Conservation (phyloP, 768 basidiomycete species). For the Podaxis sp. region DNA sequence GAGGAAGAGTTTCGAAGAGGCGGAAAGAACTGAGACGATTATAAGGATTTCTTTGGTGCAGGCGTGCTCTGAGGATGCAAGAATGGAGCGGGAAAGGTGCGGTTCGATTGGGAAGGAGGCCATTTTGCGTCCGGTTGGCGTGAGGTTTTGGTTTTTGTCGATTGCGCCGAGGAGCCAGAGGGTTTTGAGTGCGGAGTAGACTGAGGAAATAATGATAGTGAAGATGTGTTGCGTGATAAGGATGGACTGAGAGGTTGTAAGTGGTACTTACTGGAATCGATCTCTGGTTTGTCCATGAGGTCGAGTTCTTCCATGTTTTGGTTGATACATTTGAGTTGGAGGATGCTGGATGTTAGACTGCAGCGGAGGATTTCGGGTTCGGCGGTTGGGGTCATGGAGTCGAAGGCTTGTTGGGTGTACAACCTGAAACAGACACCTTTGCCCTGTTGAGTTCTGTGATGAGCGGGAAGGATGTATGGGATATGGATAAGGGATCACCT, state of each 20-base stretch:
- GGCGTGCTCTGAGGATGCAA: slow-evolving; percentile 71
- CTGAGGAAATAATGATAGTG: slow-evolving; percentile 31
- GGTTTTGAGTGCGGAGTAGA: slow-evolving; percentile 61
- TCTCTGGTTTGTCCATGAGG: slow-evolving; percentile 86
- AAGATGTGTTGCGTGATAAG: background rate
- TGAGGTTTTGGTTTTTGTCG: slow-evolving; percentile 62
- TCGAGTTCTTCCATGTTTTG: slow-evolving; percentile 81
- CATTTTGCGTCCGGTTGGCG: slow-evolving; percentile 78
- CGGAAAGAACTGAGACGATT: slow-evolving; percentile 81
- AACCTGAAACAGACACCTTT: slow-evolving; percentile 87
- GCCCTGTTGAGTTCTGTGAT: slow-evolving; percentile 44
- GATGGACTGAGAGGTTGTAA: background rate
- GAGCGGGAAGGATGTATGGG: background rate
- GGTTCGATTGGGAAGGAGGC: slow-evolving; percentile 94
- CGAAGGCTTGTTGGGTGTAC: slow-evolving; percentile 83
- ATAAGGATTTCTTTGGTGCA: slow-evolving; percentile 82
- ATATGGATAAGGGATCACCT: slow-evolving; percentile 43
- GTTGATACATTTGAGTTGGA: slow-evolving; percentile 84
- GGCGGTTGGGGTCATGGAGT: slow-evolving; percentile 58
- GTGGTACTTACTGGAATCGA: slow-evolving; percentile 60
- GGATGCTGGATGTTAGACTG: slow-evolving; percentile 77
- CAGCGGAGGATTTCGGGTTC: slow-evolving; percentile 92
- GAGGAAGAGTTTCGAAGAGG: slow-evolving; percentile 79
- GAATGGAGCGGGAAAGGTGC: slow-evolving; percentile 69
- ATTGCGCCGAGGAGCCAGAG: slow-evolving; percentile 84